phyloP scores from a whole-genome alignment of 2,329 filamentous ascomycete species.

The Plectosphaerella sp. region DNA sequence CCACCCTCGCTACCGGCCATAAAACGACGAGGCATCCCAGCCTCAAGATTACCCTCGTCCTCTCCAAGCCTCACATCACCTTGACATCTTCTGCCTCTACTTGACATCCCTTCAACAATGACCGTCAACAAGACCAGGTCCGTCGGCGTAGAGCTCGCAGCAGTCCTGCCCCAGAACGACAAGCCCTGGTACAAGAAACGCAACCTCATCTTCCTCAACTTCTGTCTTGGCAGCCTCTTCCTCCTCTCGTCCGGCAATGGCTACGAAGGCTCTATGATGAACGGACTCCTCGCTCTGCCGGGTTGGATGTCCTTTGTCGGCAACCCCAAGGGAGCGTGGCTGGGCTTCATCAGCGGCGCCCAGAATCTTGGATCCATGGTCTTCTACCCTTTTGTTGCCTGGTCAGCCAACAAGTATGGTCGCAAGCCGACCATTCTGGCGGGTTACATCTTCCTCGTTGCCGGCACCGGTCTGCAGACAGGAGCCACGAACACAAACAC shows the following conservation, averaged over 20 bases:
- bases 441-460: slow-evolving; percentile 2
- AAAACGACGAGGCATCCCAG: no score
- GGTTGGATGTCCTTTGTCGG: slow-evolving; percentile 8
- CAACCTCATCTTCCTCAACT: slow-evolving; percentile 7
- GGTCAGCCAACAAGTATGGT: slow-evolving; percentile 1
- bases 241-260: slow-evolving; percentile 8
- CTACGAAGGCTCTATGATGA: slow-evolving; percentile 11
- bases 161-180: slow-evolving; percentile 6
- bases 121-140: slow-evolving; percentile 3
- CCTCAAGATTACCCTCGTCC: no score
- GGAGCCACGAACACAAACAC: slow-evolving; percentile 12
- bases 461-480: slow-evolving; percentile 16
- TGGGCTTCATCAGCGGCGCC: slow-evolving; percentile 6
- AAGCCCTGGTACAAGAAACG: slow-evolving; percentile 7
- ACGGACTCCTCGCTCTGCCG: slow-evolving; percentile 6
- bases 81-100: background rate
- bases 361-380: background rate
- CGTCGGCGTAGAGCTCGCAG: slow-evolving; percentile 7
- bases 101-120: background rate
- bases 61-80: no score
- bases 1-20: no score
- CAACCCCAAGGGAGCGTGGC: slow-evolving; percentile 4
- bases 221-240: slow-evolving; percentile 7
- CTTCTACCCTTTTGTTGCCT: slow-evolving; percentile 4
- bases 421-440: slow-evolving; percentile 2